Evolutionary conservation across 345 rosid species (phyloP), one percentile per base, ranked within the genome.

Genomic region (Eucalyptus cloeziana): DNA sequence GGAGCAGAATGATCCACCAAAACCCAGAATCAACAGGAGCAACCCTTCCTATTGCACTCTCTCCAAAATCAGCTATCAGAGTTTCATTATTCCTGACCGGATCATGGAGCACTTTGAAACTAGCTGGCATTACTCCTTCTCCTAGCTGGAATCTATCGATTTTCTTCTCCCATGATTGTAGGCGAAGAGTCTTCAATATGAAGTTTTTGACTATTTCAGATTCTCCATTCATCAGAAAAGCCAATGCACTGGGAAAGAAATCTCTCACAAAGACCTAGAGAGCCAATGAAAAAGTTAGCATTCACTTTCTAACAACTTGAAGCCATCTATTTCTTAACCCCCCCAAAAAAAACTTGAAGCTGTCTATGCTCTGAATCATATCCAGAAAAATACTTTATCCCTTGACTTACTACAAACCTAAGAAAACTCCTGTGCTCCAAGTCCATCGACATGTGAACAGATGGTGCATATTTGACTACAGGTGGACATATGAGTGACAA

Each of bases 61-160:
- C 99, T 1, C 98, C 99, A 87, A 97, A 97, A 94, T 97, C 99
- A 85, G 99, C 99, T 25, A 95, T 94, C 89, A 97, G 88, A 9
- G 97, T 97, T 51, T 97, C 99, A 8, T 27, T 89, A 91, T 97
- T 96, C 93, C 95, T 94, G 19, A 95, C 95, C 15, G 99, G 99
- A 91, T 97, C 99, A 88, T 96, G 97, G 89, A 94, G 96, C 49
- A 97, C 99, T 90, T 96, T 96, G 92, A 97, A 97, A 92, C 99
- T 97, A 49, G 99, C 99, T 19, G 99, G 99, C 99, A 97, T 97
- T 25, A 97, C 99, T 90, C 99, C 98, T 92, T 97, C 99, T 51
- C 98, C 99, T 58, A 98, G 96, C 91, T 98, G 99, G 93, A 98
- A 98, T 49, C 98, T 92, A 90, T 98, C 99, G 67, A 98, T 98